phyloP scores from a whole-genome alignment of 192 early-diverging fungal species.

The Gaertneriomyces sp. region DNA sequence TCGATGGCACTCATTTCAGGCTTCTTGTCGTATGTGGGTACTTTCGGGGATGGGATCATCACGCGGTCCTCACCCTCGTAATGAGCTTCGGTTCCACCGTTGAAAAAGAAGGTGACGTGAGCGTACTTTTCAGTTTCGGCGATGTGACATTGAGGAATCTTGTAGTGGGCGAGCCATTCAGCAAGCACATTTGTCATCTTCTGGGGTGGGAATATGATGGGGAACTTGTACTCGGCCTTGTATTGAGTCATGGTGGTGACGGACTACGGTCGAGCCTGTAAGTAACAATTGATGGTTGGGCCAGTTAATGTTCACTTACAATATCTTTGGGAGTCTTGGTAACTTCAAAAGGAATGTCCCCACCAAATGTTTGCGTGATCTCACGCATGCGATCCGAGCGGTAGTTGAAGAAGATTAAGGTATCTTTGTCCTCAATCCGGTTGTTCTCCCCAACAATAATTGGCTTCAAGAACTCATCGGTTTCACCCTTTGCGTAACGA shows the following conservation, averaged over 20 bases:
- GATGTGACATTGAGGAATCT: constrained; percentile 89
- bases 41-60: constrained; percentile 87
- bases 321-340: constrained; percentile 70
- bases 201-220: constrained; percentile 93
- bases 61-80: constrained; percentile 85
- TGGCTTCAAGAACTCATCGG: constrained; percentile 99
- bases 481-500: constrained; percentile 82
- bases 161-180: constrained; percentile 89
- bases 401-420: constrained; percentile 98
- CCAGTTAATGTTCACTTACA: constrained; percentile 35
- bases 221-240: constrained; percentile 95
- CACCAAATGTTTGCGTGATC: constrained; percentile 76
- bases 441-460: constrained; percentile 83
- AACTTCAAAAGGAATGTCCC: constrained; percentile 83
- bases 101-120: constrained; percentile 99
- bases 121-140: constrained; percentile 99
- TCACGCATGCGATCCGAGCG: constrained; percentile 98
- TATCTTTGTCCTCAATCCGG: constrained; percentile 79
- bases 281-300: constrained; percentile 19
- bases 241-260: constrained; percentile 97
- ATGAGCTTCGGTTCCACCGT: constrained; percentile 93
- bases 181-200: constrained; percentile 97
- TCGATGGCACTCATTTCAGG: constrained; percentile 91
- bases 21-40: constrained; percentile 96
- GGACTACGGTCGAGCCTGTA: constrained; percentile 32